phyloP scores from a whole-genome alignment of 345 rosid species.

The Eucalyptus shirleyi region DNA sequence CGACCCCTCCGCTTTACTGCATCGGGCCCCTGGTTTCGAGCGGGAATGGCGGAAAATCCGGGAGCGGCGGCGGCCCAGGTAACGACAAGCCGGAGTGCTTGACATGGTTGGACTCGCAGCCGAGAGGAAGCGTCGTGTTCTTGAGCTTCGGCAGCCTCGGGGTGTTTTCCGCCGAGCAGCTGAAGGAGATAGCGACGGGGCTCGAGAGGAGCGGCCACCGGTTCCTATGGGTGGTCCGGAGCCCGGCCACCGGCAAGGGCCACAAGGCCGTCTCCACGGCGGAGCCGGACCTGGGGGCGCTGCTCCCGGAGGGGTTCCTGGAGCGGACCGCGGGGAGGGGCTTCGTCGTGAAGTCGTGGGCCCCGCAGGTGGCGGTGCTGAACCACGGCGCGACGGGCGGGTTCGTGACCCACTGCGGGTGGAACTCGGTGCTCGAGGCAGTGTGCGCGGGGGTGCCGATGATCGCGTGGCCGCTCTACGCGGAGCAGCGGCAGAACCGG shows the following conservation, averaged over 20 bases:
- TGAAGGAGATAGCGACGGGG: constrained; percentile 32
- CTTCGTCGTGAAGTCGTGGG: constrained; percentile 41
- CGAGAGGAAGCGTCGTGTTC: constrained; percentile 17
- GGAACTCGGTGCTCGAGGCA: constrained; percentile 59
- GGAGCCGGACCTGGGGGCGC: not conserved
- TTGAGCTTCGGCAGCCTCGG: constrained; percentile 38
- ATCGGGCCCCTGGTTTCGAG: not conserved
- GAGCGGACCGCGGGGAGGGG: constrained; percentile 28
- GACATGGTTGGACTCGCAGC: constrained; percentile 30
- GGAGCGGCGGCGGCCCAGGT: not conserved
- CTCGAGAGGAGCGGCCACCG: constrained; percentile 23
- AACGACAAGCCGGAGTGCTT: not conserved
- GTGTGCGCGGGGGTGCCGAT: constrained; percentile 35
- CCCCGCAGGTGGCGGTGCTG: constrained; percentile 44
- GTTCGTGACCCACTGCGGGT: constrained; percentile 65
- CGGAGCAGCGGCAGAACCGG: constrained; percentile 31
- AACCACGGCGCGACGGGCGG: constrained; percentile 37
- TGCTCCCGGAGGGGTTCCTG: constrained; percentile 24
- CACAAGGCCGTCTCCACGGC: not conserved
- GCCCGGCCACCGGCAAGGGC: constrained; percentile 6
- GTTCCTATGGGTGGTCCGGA: constrained; percentile 39
- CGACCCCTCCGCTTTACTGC: not conserved
- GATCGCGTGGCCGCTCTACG: constrained; percentile 43
- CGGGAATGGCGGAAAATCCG: not conserved
- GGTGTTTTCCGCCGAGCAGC: constrained; percentile 11